These are phyloP conservation scores for Annulohypoxylon bovei DNA, from an alignment of 495 filamentous ascomycete species.

Conservation along the genomic window DNA sequence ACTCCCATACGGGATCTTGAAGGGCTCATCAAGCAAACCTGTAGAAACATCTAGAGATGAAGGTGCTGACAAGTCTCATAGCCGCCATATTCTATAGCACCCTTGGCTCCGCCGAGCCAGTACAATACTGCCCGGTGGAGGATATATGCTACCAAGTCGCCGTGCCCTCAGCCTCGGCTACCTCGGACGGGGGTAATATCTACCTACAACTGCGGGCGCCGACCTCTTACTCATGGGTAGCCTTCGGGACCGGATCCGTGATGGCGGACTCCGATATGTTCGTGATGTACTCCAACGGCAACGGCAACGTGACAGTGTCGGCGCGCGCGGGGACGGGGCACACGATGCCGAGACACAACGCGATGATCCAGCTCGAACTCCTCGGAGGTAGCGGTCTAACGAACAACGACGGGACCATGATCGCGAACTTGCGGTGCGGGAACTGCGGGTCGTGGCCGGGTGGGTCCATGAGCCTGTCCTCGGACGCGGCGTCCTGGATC, in stretches of 20 bases:
- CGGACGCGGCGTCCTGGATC: slow-evolving; percentile 68
- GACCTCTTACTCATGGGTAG: slow-evolving; percentile 68
- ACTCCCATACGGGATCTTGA: background rate
- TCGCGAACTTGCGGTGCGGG: slow-evolving; percentile 67
- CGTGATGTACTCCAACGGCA: slow-evolving; percentile 69
- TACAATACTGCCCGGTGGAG: slow-evolving; percentile 44
- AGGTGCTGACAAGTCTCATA: slow-evolving; percentile 16
- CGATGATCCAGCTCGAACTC: slow-evolving; percentile 59
- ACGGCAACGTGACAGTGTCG: slow-evolving; percentile 72
- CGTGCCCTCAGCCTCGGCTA: slow-evolving; percentile 54
- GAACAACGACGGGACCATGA: slow-evolving; percentile 60
- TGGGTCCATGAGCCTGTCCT: slow-evolving; percentile 61
- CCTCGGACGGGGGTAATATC: slow-evolving; percentile 59
- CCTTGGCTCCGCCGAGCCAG: slow-evolving; percentile 25
- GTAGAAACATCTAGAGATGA: background rate
- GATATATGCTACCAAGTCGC: slow-evolving; percentile 58
- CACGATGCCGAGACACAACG: slow-evolving; percentile 62
- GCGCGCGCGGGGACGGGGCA: slow-evolving; percentile 66
- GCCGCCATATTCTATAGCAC: slow-evolving; percentile 38
- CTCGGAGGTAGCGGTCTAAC: slow-evolving; percentile 70
- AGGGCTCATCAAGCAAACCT: background rate
- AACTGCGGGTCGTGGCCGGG: slow-evolving; percentile 66
- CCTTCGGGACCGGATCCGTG: slow-evolving; percentile 66
- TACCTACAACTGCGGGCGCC: slow-evolving; percentile 75
- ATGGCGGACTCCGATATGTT: slow-evolving; percentile 77